Evolutionary conservation across 2,329 filamentous ascomycete genomes (phyloP).

Genomic region (Pyrenophora teres): DNA sequence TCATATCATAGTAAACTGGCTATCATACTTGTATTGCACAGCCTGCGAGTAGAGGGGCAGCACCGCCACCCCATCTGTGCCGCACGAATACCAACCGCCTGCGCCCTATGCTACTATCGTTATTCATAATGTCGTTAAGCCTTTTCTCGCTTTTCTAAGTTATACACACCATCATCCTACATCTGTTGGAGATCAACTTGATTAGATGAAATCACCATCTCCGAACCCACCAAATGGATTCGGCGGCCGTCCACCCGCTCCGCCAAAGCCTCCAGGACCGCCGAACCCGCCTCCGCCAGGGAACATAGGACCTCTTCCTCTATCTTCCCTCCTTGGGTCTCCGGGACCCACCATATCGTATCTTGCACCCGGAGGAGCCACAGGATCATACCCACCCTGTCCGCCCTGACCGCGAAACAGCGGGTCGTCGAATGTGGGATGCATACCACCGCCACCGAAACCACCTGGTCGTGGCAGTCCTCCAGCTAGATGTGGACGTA

Average conservation of each 20-base stretch:
- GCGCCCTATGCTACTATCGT: background rate
- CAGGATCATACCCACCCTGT: constrained; percentile 64
- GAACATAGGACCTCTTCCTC: constrained; percentile 37
- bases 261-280: constrained; percentile 43
- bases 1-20: background rate
- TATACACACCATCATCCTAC: background rate
- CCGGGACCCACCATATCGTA: constrained; percentile 78
- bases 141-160: background rate
- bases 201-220: constrained; percentile 60
- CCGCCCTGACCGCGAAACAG: constrained; percentile 69
- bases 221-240: constrained; percentile 67
- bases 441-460: constrained; percentile 83
- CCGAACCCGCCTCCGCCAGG: constrained; percentile 53
- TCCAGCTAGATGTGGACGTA: constrained; percentile 69
- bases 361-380: constrained; percentile 83
- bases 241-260: constrained; percentile 55
- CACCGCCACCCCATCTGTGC: constrained; percentile 4
- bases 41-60: background rate
- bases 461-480: constrained; percentile 61
- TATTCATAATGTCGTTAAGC: constrained; percentile 5
- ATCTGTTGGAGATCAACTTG: background rate
- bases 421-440: constrained; percentile 92
- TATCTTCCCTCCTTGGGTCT: constrained; percentile 50
- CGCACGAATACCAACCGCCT: background rate
- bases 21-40: background rate